phyloP scores from a whole-genome alignment of 2,329 filamentous ascomycete genomes.

The Tolypocladium tropicale region DNA sequence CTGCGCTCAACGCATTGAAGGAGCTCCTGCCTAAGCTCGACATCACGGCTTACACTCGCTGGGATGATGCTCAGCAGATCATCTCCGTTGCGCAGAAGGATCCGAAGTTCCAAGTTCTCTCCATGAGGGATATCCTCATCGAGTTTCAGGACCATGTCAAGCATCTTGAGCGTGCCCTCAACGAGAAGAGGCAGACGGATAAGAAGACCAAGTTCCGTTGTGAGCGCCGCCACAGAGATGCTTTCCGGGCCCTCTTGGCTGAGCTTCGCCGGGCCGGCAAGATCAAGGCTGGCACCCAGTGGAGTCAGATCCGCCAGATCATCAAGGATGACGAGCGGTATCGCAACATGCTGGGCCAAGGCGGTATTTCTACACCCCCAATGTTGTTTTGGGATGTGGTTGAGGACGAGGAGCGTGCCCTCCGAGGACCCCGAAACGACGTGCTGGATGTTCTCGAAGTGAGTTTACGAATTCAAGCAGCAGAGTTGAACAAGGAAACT shows the following conservation, averaged over 20 bases:
- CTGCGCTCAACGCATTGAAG: slow-evolving; percentile 75
- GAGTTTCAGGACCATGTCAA: slow-evolving; percentile 96
- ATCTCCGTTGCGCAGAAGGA: slow-evolving; percentile 70
- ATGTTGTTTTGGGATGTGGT: slow-evolving; percentile 95
- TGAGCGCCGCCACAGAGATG: slow-evolving; percentile 80
- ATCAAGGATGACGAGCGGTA: slow-evolving; percentile 79
- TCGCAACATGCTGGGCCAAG: slow-evolving; percentile 69
- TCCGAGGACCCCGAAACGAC: slow-evolving; percentile 71
- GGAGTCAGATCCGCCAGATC: slow-evolving; percentile 67
- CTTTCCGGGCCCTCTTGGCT: slow-evolving; percentile 62
- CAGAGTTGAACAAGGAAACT: neutral
- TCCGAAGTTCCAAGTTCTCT: slow-evolving; percentile 76
- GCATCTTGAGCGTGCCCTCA: slow-evolving; percentile 79
- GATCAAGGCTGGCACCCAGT: slow-evolving; percentile 84
- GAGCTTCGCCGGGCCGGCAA: slow-evolving; percentile 67
- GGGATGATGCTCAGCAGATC: slow-evolving; percentile 78
- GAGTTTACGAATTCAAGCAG: slow-evolving; percentile 25
- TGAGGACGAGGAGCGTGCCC: slow-evolving; percentile 84
- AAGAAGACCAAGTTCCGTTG: slow-evolving; percentile 71
- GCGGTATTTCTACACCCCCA: slow-evolving; percentile 66
- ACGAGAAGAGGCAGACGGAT: slow-evolving; percentile 79
- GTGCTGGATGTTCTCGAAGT: slow-evolving; percentile 85
- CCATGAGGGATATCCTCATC: slow-evolving; percentile 80
- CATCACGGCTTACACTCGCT: slow-evolving; percentile 87
- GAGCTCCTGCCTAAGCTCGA: slow-evolving; percentile 69